phyloP scores from a whole-genome alignment of 2,329 filamentous ascomycete genomes.

The Aspergillus ochraceus region DNA sequence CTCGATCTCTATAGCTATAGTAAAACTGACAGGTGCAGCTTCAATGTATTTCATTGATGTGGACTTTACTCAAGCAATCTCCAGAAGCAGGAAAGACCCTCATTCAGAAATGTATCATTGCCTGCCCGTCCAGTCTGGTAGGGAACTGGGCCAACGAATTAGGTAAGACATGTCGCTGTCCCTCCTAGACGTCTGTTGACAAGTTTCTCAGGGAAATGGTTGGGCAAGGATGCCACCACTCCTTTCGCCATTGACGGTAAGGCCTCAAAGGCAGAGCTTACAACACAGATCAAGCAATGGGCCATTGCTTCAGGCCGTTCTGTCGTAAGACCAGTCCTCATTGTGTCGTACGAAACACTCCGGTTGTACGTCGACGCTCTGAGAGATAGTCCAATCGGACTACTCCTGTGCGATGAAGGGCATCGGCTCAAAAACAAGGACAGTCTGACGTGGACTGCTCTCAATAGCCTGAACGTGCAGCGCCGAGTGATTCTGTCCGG shows the following conservation, averaged over 20 bases:
- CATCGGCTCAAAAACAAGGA: slow-evolving; percentile 97
- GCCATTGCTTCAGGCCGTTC: slow-evolving; percentile 86
- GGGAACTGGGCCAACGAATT: slow-evolving; percentile 98
- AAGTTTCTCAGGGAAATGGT: slow-evolving; percentile 70
- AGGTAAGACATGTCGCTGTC: slow-evolving; percentile 28
- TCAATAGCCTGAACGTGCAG: slow-evolving; percentile 87
- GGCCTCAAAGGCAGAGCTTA: slow-evolving; percentile 90
- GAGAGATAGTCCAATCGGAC: slow-evolving; percentile 82
- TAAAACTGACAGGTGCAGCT: slow-evolving; percentile 47
- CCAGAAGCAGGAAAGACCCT: slow-evolving; percentile 91
- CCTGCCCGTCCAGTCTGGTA: slow-evolving; percentile 93
- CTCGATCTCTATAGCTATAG: not conserved
- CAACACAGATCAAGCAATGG: slow-evolving; percentile 89
- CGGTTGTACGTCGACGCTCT: slow-evolving; percentile 88
- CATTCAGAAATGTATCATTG: slow-evolving; percentile 95
- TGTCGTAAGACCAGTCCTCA: slow-evolving; percentile 88
- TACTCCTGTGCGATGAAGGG: slow-evolving; percentile 94
- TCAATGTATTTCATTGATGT: slow-evolving; percentile 94
- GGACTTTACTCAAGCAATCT: slow-evolving; percentile 94
- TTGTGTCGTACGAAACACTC: slow-evolving; percentile 96
- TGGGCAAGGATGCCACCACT: slow-evolving; percentile 84
- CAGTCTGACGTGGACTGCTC: slow-evolving; percentile 87
- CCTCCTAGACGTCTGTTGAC: slow-evolving; percentile 18
- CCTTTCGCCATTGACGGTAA: slow-evolving; percentile 98
- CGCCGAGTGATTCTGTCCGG: slow-evolving; percentile 92